A percentile compares a stretch with the other conserved stretches of the same genome.
Evolutionary conservation across 257 asterid genomes (phyloP).

Genomic region (Salvia hispanica): DNA sequence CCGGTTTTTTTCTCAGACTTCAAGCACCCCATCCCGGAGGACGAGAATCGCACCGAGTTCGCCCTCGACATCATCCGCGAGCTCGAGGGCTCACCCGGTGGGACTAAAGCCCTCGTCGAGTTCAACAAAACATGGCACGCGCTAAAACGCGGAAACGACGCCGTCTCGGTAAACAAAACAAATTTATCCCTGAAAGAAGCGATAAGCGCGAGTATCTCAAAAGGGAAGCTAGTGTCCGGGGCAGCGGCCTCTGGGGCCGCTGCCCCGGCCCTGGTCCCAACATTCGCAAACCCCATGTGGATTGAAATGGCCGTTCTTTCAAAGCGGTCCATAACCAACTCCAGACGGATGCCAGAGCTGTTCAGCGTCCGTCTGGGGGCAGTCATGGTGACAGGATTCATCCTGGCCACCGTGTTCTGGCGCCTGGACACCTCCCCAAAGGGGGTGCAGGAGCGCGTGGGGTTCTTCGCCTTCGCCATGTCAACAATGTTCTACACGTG

Average conservation of each 20-base stretch:
- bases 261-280: conserved; percentile 44
- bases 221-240: conserved; percentile 77
- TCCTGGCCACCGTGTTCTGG: conserved; percentile 74
- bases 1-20: conserved; percentile 65
- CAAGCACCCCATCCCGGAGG: conserved; percentile 74
- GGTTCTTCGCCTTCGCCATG: conserved; percentile 79
- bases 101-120: conserved; percentile 65
- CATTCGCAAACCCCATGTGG: conserved; percentile 69
- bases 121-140: conserved; percentile 67
- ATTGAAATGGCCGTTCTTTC: conserved; percentile 55
- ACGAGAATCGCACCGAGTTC: conserved; percentile 68
- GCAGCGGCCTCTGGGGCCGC: conserved; percentile 36
- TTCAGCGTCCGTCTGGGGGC: conserved; percentile 59
- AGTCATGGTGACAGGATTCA: conserved; percentile 65
- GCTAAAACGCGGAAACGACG: conserved; percentile 29
- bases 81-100: conserved; percentile 70
- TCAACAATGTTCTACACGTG: conserved; percentile 81
- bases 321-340: conserved; percentile 57
- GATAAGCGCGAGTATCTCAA: conserved; percentile 66
- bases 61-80: conserved; percentile 75
- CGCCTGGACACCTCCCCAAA: conserved; percentile 64
- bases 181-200: conserved; percentile 65
- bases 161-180: not conserved
- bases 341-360: conserved; percentile 68
- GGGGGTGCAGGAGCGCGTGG: conserved; percentile 70